phyloP scores from a whole-genome alignment of 1,284 basidiomycete genomes.

The Heterobasidion parviporum region DNA sequence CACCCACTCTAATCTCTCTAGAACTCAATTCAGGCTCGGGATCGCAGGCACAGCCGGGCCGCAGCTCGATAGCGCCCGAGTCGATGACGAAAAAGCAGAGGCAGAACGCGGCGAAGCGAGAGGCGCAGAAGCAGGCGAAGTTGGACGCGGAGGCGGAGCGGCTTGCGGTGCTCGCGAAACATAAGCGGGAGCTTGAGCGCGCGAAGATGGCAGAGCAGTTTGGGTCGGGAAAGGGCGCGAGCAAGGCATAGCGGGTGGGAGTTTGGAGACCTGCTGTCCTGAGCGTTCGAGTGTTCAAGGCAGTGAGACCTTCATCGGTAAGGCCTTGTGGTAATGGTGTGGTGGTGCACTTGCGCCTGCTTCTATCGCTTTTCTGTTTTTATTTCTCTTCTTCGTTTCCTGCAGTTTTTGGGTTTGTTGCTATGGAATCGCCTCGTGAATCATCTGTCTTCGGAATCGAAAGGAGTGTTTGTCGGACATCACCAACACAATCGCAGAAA shows the following conservation, averaged over 20 bases:
- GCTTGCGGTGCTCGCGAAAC: conserved; percentile 41
- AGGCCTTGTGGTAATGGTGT: no score
- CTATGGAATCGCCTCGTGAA: no score
- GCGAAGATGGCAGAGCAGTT: conserved; percentile 43
- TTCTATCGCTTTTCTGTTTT: neutral
- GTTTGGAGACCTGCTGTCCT: no score
- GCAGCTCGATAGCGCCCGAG: conserved; percentile 26
- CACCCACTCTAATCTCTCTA: neutral
- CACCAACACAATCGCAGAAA: no score
- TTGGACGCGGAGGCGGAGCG: conserved; percentile 46
- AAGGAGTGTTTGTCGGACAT: no score
- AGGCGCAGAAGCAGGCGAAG: conserved; percentile 49
- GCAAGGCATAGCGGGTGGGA: neutral
- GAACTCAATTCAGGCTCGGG: conserved; percentile 3
- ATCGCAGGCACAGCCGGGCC: conserved; percentile 5
- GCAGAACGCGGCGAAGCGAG: conserved; percentile 55
- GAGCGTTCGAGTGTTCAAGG: no score
- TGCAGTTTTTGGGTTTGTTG: no score
- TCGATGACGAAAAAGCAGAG: conserved; percentile 56
- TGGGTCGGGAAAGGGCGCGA: conserved; percentile 3
- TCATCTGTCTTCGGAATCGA: no score
- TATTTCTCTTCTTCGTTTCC: no score
- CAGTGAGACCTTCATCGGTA: no score
- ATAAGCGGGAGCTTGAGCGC: conserved; percentile 53
- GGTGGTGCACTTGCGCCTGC: neutral